These are phyloP conservation scores for Kandelia obovata DNA, from an alignment of 345 rosid genomes.

Conservation along the genomic window DNA sequence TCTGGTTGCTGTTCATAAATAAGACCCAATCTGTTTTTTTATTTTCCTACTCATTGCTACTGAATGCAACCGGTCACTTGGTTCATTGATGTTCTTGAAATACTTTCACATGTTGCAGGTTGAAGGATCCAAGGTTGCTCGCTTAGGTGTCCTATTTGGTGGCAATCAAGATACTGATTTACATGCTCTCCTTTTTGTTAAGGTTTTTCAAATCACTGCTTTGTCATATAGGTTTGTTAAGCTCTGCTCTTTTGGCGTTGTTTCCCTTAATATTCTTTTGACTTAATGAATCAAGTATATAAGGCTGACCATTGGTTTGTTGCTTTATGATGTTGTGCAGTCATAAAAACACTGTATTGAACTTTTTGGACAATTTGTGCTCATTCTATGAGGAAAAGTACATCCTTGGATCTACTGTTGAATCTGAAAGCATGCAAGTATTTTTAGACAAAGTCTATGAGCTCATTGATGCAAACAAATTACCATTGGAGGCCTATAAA, in stretches of 20 bases:
- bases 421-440: slow-evolving; percentile 43
- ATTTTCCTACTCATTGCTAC: neutral
- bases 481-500: slow-evolving; percentile 56
- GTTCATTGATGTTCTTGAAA: slow-evolving; percentile 25
- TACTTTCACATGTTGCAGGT: slow-evolving; percentile 45
- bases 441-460: slow-evolving; percentile 66
- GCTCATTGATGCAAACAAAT: slow-evolving; percentile 71
- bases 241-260: slow-evolving; percentile 8
- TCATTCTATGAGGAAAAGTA: slow-evolving; percentile 64
- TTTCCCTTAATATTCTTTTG: neutral
- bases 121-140: slow-evolving; percentile 74
- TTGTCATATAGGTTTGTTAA: slow-evolving; percentile 68
- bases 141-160: slow-evolving; percentile 76
- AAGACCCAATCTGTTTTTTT: neutral
- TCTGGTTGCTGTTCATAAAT: slow-evolving; percentile 52
- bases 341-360: slow-evolving; percentile 62
- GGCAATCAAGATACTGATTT: slow-evolving; percentile 47
- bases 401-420: slow-evolving; percentile 44
- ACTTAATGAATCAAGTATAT: neutral
- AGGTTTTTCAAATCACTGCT: slow-evolving; percentile 62
- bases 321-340: slow-evolving; percentile 46
- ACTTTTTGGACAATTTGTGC: slow-evolving; percentile 75
- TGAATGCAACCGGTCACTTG: slow-evolving; percentile 2
- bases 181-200: slow-evolving; percentile 56
- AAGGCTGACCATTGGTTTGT: slow-evolving; percentile 17